phyloP scores from a whole-genome alignment of 805 yeast species.

The Wickerhamia fluorescens region DNA sequence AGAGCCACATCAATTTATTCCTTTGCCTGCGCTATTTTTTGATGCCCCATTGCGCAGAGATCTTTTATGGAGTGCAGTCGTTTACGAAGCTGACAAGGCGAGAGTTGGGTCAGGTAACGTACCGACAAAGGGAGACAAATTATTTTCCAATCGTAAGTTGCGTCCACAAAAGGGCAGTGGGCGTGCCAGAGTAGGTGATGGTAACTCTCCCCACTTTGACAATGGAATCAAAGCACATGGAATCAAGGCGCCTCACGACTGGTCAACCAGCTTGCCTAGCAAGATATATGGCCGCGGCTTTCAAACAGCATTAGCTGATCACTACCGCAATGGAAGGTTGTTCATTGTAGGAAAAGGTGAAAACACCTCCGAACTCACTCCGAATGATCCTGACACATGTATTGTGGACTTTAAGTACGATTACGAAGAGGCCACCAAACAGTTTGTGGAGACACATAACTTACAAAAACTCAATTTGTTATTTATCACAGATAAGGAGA shows the following conservation, averaged over 20 bases:
- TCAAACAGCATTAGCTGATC: slow-evolving; percentile 75
- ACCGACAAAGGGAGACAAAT: slow-evolving; percentile 79
- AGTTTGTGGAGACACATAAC: slow-evolving; percentile 43
- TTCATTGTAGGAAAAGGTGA: slow-evolving; percentile 53
- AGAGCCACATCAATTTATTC: slow-evolving; percentile 73
- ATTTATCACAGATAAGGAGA: slow-evolving; percentile 57
- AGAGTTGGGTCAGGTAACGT: slow-evolving; percentile 89
- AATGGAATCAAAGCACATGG: slow-evolving; percentile 89
- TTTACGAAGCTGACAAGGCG: slow-evolving; percentile 80
- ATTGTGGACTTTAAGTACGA: slow-evolving; percentile 32
- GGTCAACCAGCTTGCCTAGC: slow-evolving; percentile 67
- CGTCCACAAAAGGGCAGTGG: slow-evolving; percentile 92
- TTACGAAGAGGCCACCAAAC: slow-evolving; percentile 40
- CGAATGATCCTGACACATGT: slow-evolving; percentile 11
- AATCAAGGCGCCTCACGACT: slow-evolving; percentile 84
- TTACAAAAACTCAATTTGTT: slow-evolving; percentile 49
- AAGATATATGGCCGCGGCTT: slow-evolving; percentile 72
- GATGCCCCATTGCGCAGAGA: slow-evolving; percentile 82
- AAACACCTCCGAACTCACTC: slow-evolving; percentile 3
- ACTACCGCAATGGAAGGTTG: slow-evolving; percentile 68
- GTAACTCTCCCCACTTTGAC: slow-evolving; percentile 84
- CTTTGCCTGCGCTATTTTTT: slow-evolving; percentile 66
- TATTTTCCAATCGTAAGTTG: slow-evolving; percentile 76
- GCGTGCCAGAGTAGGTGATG: slow-evolving; percentile 93
- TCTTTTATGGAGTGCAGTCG: slow-evolving; percentile 88